These are phyloP conservation scores for Suhomyces guaymorum DNA, from an alignment of 1,139 yeast species.

Conservation along the genomic window DNA sequence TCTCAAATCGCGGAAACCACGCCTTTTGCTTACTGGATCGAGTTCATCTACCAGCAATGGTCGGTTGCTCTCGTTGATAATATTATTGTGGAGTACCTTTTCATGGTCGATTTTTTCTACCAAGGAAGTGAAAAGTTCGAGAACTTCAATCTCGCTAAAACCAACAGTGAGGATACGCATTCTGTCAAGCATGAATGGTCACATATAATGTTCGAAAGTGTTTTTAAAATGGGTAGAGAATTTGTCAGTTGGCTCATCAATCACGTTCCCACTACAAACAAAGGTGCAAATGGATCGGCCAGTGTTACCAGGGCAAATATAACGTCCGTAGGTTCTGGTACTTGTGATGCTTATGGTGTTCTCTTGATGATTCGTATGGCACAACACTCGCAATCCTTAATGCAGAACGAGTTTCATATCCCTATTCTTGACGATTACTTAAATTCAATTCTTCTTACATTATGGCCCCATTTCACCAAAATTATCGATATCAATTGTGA, in stretches of 20 bases:
- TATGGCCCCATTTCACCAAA: constrained; percentile 87
- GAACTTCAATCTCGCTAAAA: constrained; percentile 12
- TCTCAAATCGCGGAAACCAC: constrained; percentile 85
- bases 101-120: constrained; percentile 70
- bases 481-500: constrained; percentile 78
- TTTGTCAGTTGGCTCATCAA: constrained; percentile 42
- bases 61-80: constrained; percentile 76
- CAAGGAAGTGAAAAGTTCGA: constrained; percentile 45
- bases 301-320: constrained; percentile 20
- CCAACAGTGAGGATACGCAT: constrained; percentile 31
- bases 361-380: constrained; percentile 74
- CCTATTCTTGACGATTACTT: constrained; percentile 77
- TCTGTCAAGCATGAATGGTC: constrained; percentile 46
- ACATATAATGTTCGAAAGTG: constrained; percentile 54
- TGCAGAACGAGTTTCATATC: constrained; percentile 62
- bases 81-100: constrained; percentile 73
- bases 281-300: constrained; percentile 21
- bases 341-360: constrained; percentile 77
- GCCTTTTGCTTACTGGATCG: constrained; percentile 66
- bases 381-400: constrained; percentile 61
- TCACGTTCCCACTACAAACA: constrained; percentile 19
- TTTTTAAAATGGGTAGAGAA: constrained; percentile 45
- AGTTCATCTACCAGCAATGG: constrained; percentile 72
- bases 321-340: constrained; percentile 24
- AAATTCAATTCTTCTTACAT: constrained; percentile 59